These are phyloP conservation scores for Uronychia setigera DNA, from an alignment of 73 alveolate species.

Conservation along the genomic window DNA sequence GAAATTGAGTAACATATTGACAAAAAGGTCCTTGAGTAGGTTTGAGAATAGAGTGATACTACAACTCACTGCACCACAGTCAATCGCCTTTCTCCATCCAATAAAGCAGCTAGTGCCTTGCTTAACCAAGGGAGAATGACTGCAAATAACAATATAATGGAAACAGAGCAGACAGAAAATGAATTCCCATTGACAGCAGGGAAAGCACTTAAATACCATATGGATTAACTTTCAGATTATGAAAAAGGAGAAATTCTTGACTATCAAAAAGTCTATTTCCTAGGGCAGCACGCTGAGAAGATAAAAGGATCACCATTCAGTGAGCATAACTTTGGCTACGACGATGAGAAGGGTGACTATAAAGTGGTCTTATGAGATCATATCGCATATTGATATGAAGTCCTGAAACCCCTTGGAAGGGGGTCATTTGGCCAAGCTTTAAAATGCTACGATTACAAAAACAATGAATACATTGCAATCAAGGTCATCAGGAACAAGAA, in stretches of 20 bases:
- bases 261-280: slow-evolving; percentile 3
- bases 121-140: not conserved
- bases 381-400: slow-evolving; percentile 46
- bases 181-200: slow-evolving; percentile 20
- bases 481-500: slow-evolving; percentile 45
- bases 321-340: slow-evolving; percentile 9
- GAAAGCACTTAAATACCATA: slow-evolving; percentile 2
- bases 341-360: slow-evolving; percentile 55
- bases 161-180: not conserved
- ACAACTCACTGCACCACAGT: not conserved
- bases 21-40: not conserved
- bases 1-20: not conserved
- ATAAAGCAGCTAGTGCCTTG: not conserved
- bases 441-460: slow-evolving; percentile 50
- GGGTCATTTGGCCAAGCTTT: slow-evolving; percentile 57
- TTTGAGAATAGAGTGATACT: not conserved
- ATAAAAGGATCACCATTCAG: not conserved
- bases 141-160: not conserved
- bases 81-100: not conserved
- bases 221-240: slow-evolving; percentile 11
- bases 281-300: not conserved
- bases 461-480: slow-evolving; percentile 46
- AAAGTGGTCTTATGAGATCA: slow-evolving; percentile 43
- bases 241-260: not conserved
- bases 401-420: slow-evolving; percentile 48